phyloP scores from a whole-genome alignment of 305 asterid species.

The Fraxinus albicans region DNA sequence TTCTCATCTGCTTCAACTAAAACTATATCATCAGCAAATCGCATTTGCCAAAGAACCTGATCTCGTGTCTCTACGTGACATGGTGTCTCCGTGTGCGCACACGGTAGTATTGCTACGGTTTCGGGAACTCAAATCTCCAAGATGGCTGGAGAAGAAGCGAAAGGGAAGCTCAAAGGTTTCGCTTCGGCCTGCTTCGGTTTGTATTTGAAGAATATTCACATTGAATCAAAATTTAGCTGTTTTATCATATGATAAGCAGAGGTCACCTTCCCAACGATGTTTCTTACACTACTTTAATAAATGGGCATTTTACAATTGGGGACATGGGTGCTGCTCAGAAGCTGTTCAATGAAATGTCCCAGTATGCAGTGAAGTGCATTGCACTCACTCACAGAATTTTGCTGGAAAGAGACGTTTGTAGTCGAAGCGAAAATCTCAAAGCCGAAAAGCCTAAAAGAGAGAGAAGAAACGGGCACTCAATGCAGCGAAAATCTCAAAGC shows the following conservation, averaged over 20 bases:
- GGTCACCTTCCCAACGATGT: constrained; percentile 67
- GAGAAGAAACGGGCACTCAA: too few species aligned
- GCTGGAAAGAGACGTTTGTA: constrained; percentile 6
- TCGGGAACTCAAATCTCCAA: too few species aligned
- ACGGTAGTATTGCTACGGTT: too few species aligned
- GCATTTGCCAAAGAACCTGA: not conserved
- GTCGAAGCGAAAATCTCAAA: too few species aligned
- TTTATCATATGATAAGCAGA: constrained; percentile 51
- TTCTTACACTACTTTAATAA: constrained; percentile 65
- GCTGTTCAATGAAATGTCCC: constrained; percentile 75
- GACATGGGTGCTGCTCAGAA: constrained; percentile 45
- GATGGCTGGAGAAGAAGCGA: too few species aligned
- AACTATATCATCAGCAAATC: not conserved
- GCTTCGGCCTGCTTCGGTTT: too few species aligned
- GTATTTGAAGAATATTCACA: too few species aligned
- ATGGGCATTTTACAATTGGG: constrained; percentile 55
- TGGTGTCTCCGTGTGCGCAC: too few species aligned
- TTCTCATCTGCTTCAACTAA: not conserved
- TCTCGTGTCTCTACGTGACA: not conserved
- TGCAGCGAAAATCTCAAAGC: too few species aligned
- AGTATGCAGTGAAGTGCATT: constrained; percentile 45
- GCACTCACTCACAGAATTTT: constrained; percentile 56
- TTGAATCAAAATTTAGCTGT: constrained; percentile 22
- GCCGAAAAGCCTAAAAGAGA: too few species aligned
- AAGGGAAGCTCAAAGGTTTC: too few species aligned